Percentiles rank a stretch among this genome's conserved stretches.
These are phyloP conservation scores for Rhynchospora tenuis DNA, from an alignment of 176 grass and related monocot genomes.

Conservation along the genomic window DNA sequence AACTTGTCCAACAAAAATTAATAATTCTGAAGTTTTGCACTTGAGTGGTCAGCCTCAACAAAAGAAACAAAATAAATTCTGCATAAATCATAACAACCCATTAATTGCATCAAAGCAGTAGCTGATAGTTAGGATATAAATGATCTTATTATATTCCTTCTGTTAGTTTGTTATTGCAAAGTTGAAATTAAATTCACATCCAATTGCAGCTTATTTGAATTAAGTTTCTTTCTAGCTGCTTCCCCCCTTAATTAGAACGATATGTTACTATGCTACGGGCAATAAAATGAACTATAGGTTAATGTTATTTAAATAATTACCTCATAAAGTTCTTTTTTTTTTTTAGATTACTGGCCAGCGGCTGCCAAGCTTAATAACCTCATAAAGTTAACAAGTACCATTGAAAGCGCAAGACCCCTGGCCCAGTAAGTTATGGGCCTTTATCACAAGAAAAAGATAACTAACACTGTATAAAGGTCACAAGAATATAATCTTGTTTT, in stretches of 20 bases:
- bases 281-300: no score
- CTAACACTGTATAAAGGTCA: not conserved
- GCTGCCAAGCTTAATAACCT: no score
- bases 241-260: not conserved
- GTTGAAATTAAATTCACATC: not conserved
- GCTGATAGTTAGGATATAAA: not conserved
- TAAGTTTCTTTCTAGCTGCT: not conserved
- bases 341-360: no score
- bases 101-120: not conserved
- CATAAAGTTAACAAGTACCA: not conserved
- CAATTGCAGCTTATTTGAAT: not conserved
- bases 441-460: not conserved
- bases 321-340: conserved; percentile 9
- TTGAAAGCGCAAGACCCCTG: not conserved
- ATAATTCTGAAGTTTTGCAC: not conserved
- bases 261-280: not conserved
- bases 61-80: not conserved
- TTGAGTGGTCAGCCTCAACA: not conserved
- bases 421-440: not conserved
- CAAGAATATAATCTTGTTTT: not conserved
- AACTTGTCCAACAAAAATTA: not conserved
- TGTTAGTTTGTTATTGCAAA: not conserved
- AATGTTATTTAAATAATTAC: not conserved
- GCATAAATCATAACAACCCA: not conserved
- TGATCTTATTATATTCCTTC: not conserved